phyloP scores from a whole-genome alignment of 2,329 filamentous ascomycete genomes.

The Truncatella angustata region DNA sequence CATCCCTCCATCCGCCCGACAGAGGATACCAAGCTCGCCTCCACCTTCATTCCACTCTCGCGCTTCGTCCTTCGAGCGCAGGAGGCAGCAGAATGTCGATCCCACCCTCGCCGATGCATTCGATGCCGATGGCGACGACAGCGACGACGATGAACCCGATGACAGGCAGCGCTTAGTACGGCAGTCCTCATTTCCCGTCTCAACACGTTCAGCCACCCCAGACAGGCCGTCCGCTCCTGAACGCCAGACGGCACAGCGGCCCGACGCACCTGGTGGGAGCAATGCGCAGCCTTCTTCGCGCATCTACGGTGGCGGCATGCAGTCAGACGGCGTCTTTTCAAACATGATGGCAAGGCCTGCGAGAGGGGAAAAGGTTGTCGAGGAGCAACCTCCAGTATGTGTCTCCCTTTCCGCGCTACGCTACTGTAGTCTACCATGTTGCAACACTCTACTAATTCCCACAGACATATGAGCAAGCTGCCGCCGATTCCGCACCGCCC shows the following conservation, averaged over 20 bases:
- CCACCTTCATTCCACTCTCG: conserved; percentile 88
- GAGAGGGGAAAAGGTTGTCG: conserved; percentile 68
- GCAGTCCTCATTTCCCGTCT: conserved; percentile 45
- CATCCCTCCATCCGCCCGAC: conserved; percentile 21
- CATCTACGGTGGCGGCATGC: conserved; percentile 70
- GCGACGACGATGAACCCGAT: conserved; percentile 69
- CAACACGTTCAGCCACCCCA: conserved; percentile 15
- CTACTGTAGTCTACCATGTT: too few relatives aligned
- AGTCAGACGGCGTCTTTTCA: conserved; percentile 93
- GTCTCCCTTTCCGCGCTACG: too few relatives aligned
- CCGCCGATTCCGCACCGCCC: conserved; percentile 89
- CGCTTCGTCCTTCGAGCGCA: conserved; percentile 62
- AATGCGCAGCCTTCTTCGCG: conserved; percentile 37
- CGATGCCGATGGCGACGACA: conserved; percentile 75
- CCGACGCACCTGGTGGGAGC: conserved; percentile 29
- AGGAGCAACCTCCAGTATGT: conserved; percentile 91
- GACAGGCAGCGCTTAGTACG: conserved; percentile 86
- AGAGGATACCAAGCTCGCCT: conserved; percentile 55
- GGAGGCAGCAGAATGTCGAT: conserved; percentile 54
- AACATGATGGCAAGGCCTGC: conserved; percentile 92
- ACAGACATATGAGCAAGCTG: conserved; percentile 96
- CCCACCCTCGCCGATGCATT: conserved; percentile 90
- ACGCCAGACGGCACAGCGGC: conserved; percentile 17
- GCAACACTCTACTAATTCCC: too few relatives aligned
- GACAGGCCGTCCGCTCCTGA: conserved; percentile 14